These are phyloP conservation scores for Clavaria fumosa DNA, from an alignment of 768 basidiomycete species.

Conservation along the genomic window DNA sequence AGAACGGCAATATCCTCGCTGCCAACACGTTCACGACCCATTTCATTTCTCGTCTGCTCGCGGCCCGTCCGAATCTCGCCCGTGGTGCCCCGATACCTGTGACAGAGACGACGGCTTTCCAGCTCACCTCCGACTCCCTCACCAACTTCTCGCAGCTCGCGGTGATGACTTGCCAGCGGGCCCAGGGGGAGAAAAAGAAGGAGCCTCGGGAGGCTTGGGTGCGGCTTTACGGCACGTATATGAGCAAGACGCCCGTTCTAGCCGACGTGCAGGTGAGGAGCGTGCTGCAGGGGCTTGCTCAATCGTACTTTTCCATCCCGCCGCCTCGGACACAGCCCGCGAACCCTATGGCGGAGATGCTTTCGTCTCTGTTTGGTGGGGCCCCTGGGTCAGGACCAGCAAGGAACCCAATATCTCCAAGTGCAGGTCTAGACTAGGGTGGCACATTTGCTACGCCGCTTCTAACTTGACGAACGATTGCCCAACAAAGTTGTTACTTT, in stretches of 20 bases:
- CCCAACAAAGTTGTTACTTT: no score
- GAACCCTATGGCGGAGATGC: slow-evolving; percentile 79
- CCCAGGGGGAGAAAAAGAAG: slow-evolving; percentile 66
- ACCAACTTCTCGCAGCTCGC: slow-evolving; percentile 89
- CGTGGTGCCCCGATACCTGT: slow-evolving; percentile 30
- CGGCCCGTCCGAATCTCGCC: slow-evolving; percentile 18
- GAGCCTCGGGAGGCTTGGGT: slow-evolving; percentile 73
- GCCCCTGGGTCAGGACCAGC: no score
- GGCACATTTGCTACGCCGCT: no score
- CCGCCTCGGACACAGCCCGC: slow-evolving; percentile 52
- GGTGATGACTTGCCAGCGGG: slow-evolving; percentile 75
- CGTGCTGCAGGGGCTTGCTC: slow-evolving; percentile 54
- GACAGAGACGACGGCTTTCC: slow-evolving; percentile 46
- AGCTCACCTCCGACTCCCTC: slow-evolving; percentile 55
- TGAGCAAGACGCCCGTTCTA: slow-evolving; percentile 49
- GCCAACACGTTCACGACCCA: slow-evolving; percentile 85
- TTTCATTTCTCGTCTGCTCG: slow-evolving; percentile 50
- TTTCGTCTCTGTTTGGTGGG: slow-evolving; percentile 81
- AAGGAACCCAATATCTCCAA: no score
- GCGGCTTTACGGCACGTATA: slow-evolving; percentile 71
- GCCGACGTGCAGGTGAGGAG: slow-evolving; percentile 44
- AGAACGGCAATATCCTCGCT: slow-evolving; percentile 82
- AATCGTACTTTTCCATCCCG: slow-evolving; percentile 77
- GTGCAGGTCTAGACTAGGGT: no score
- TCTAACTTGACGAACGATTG: no score